Evolutionary conservation across 352 stramenopile genomes (phyloP), one percentile per base, ranked within the genome.

Genomic region (Peronospora destructor): DNA sequence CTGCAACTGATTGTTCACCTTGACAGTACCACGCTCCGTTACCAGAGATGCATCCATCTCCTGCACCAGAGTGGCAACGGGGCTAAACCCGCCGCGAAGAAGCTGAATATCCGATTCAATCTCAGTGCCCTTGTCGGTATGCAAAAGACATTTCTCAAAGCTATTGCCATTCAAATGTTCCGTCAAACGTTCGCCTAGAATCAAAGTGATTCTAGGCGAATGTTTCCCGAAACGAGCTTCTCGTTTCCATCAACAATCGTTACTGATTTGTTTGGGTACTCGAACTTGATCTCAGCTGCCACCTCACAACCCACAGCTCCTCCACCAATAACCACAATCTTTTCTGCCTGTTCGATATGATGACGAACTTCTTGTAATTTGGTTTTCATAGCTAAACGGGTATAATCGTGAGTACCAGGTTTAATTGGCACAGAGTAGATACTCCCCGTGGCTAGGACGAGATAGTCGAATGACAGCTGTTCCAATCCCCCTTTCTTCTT

Each of bases 51-150:
- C n/a, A 49, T 85, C 73, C 55, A 85, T 68, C 17, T 56, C 38
- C 40, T 68, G 36, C 0, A 76, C 51, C 26, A 79, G 36, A 12
- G 61, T 61, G 0, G 46, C 55, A 3, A 71, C 50, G 4, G 69
- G 70, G 19, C 43, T 44, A 29, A 76, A 78, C 3, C 69, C 65
- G n/a, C 58, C 67, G 28, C 62, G 74, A 3, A 79, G 46, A 9
- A 83, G 56, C 57, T 81, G 67, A 16, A 85, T 66, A 45, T 87
- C 76, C 7, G 70, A 72, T n/a, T 66, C 58, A 35, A 87, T 75
- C 39, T 58, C 42, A 7, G 63, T 83, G 33, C 72, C 72, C 30
- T 77, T 81, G 56, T 77, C 50, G 0, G 68, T 82, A 16, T 51
- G 57, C 12, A 87, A 23, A 5, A 53, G 68, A 28, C 58, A 61